These are phyloP conservation scores for Zangia roseola DNA, from an alignment of 768 basidiomycete species.

Conservation along the genomic window DNA sequence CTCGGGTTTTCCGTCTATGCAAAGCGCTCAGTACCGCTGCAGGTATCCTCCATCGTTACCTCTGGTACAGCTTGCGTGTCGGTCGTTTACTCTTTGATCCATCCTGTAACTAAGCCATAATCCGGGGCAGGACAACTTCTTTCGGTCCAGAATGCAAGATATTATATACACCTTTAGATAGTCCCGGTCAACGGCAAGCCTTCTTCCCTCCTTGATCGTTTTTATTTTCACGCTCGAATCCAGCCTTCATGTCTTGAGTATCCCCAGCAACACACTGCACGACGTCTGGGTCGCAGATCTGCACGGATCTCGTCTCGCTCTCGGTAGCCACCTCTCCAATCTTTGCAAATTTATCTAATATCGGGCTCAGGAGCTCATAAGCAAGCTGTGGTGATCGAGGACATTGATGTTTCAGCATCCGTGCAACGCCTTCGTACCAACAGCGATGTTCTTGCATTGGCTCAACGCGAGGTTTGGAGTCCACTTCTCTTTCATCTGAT, in stretches of 20 bases:
- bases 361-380: slow-evolving; percentile 48
- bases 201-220: background rate
- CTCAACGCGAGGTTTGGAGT: slow-evolving; percentile 46
- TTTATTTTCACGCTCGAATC: background rate
- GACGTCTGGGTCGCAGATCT: slow-evolving; percentile 62
- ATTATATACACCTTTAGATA: slow-evolving; percentile 42
- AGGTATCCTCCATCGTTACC: slow-evolving; percentile 54
- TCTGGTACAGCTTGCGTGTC: slow-evolving; percentile 51
- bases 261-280: slow-evolving; percentile 39
- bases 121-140: slow-evolving; percentile 48
- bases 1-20: background rate
- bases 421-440: slow-evolving; percentile 46
- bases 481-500: background rate
- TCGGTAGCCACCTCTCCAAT: slow-evolving; percentile 41
- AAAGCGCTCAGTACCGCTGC: background rate
- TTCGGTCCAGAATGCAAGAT: slow-evolving; percentile 53
- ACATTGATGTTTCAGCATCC: slow-evolving; percentile 41
- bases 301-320: slow-evolving; percentile 43
- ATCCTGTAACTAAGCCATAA: slow-evolving; percentile 13
- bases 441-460: slow-evolving; percentile 66
- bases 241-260: slow-evolving; percentile 24
- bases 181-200: slow-evolving; percentile 39
- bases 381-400: slow-evolving; percentile 50
- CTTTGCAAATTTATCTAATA: background rate
- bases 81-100: slow-evolving; percentile 20